These are phyloP conservation scores for Turritis glabra DNA, from an alignment of 345 rosid genomes.

Conservation along the genomic window DNA sequence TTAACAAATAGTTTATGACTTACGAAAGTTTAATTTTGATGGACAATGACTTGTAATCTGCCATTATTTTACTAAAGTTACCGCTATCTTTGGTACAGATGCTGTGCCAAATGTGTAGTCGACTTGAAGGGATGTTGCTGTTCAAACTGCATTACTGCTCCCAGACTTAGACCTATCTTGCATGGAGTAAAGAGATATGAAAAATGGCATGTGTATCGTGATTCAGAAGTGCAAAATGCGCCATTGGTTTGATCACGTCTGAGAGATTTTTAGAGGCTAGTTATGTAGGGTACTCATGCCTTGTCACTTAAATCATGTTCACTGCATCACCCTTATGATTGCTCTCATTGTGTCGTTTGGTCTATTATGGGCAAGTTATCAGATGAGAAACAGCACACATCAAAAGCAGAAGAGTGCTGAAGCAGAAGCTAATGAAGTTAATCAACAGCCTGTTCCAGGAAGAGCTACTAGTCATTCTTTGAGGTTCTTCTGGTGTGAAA, in stretches of 20 bases:
- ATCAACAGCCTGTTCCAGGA: conserved; percentile 3
- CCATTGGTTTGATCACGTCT: conserved; percentile 19
- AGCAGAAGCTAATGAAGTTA: conserved; percentile 24
- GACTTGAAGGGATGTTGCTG: conserved; percentile 77
- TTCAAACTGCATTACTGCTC: conserved; percentile 60
- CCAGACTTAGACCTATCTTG: conserved; percentile 80
- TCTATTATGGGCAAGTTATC: neutral
- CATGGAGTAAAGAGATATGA: conserved; percentile 74
- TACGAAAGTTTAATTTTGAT: neutral
- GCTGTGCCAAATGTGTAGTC: conserved; percentile 59
- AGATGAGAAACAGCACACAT: conserved; percentile 16
- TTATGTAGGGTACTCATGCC: conserved; percentile 3
- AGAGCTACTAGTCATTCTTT: conserved; percentile 16
- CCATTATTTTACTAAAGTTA: neutral
- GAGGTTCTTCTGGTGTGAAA: conserved; percentile 2
- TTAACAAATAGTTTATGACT: neutral
- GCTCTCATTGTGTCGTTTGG: neutral
- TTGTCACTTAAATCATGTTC: neutral
- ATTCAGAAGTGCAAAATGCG: conserved; percentile 40
- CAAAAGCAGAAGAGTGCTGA: conserved; percentile 12
- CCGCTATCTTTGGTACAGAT: conserved; percentile 48
- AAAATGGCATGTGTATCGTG: conserved; percentile 81
- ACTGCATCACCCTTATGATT: conserved; percentile 3
- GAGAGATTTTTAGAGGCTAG: conserved; percentile 19
- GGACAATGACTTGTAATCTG: neutral